Percentiles rank a stretch among this genome's conserved stretches.
Evolutionary conservation across 2,329 filamentous ascomycete genomes (phyloP).

Genomic region (Paecilomyces dactylethromorphus): DNA sequence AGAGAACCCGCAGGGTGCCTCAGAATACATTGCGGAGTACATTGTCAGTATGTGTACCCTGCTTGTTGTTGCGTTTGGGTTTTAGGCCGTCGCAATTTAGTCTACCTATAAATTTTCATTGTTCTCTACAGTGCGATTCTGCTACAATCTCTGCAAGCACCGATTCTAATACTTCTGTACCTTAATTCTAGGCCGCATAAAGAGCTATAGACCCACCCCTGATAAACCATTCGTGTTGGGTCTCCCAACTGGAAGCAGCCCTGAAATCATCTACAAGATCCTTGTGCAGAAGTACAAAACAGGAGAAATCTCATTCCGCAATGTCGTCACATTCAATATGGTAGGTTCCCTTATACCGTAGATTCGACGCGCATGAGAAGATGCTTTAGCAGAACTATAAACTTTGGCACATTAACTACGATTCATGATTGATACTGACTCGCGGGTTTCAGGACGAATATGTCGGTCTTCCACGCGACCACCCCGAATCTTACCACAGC

Average conservation of each 20-base stretch:
- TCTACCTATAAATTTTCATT: background rate
- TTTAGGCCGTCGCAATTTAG: too few species aligned
- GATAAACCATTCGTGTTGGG: slow-evolving; percentile 74
- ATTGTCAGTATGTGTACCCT: slow-evolving; percentile 55
- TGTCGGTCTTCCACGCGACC: slow-evolving; percentile 72
- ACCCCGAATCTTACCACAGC: slow-evolving; percentile 80
- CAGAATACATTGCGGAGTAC: slow-evolving; percentile 73
- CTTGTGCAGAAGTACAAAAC: slow-evolving; percentile 51
- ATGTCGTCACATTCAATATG: slow-evolving; percentile 93
- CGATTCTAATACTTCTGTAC: slow-evolving; percentile 2
- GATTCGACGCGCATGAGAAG: slow-evolving; percentile 1
- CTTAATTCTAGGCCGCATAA: slow-evolving; percentile 60
- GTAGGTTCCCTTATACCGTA: slow-evolving; percentile 37
- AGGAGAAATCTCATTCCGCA: slow-evolving; percentile 67
- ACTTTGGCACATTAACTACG: background rate
- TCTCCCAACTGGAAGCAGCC: slow-evolving; percentile 76
- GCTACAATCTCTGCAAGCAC: background rate
- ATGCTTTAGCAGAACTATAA: background rate
- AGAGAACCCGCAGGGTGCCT: slow-evolving; percentile 62
- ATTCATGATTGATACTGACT: background rate
- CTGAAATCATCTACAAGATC: slow-evolving; percentile 68
- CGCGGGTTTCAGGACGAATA: slow-evolving; percentile 65
- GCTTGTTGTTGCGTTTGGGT: background rate
- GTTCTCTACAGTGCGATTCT: background rate
- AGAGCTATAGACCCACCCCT: slow-evolving; percentile 64